Conservation (phyloP, 441 rosid species). For the Croton laevigatus region DNA sequence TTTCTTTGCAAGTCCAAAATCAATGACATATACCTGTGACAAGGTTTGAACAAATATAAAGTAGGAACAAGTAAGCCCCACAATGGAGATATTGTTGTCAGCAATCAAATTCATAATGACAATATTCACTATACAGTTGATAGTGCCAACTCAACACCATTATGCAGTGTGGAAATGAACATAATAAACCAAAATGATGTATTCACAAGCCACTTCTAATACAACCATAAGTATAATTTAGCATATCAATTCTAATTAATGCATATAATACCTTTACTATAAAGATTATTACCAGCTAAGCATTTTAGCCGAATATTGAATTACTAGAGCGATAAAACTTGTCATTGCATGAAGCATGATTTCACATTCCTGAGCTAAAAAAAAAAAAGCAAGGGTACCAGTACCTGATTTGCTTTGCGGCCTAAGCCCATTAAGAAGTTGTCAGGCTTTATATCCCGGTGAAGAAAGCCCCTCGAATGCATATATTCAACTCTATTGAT, state of each 20-base stretch:
- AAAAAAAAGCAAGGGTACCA: slow-evolving; percentile 1
- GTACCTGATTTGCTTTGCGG: slow-evolving; percentile 97
- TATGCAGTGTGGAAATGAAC: not conserved
- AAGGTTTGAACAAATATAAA: not conserved
- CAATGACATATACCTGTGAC: slow-evolving; percentile 81
- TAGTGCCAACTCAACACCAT: not conserved
- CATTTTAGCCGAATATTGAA: not conserved
- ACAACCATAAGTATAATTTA: not conserved
- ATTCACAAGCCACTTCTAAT: not conserved
- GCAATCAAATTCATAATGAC: slow-evolving; percentile 1
- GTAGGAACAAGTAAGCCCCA: slow-evolving; percentile 8
- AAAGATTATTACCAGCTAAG: not conserved
- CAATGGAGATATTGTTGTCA: not conserved
- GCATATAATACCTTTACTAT: not conserved
- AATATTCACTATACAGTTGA: not conserved
- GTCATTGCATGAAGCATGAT: not conserved
- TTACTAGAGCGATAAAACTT: not conserved
- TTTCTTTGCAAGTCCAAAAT: slow-evolving; percentile 97
- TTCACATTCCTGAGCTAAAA: not conserved
- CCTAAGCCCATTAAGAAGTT: slow-evolving; percentile 98
- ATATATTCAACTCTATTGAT: slow-evolving; percentile 96
- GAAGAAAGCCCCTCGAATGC: slow-evolving; percentile 99
- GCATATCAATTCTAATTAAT: not conserved
- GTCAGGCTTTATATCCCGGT: slow-evolving; percentile 98
- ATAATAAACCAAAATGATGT: not conserved